Base-by-base conservation (phyloP, 352 stramenopile species). In the Pythium periplocum region DNA sequence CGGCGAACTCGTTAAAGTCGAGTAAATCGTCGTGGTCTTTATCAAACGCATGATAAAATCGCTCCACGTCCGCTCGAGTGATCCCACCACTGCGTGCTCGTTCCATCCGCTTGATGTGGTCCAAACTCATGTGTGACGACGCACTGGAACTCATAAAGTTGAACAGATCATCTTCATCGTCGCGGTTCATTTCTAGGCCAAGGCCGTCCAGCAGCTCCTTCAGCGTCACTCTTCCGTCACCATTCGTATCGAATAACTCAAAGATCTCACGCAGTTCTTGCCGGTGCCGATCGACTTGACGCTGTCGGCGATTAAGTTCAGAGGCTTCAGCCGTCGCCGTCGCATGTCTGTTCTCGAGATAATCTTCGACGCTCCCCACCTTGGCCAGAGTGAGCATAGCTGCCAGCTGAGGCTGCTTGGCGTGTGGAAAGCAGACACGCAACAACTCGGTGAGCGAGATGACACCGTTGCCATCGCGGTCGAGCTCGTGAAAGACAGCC, bases 1-100 rank as follows among this genome's bases (percentile, higher is more conserved):
- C 6, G 31, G 57, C 36, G 53, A 62, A 62, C 41, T 62, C 55
- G 11, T 57, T 42, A 48, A 62, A 62, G 42, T 55, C 48, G 40
- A 62, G 55, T 34, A 48, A 34, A 35, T 57, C 49, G 36, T 62
- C 53, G 3, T 46, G 37, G 35, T 62, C 30, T 4, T 49, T 41
- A 33, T 62, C 55, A 34, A 35, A 40, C 6, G 48, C 55, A 34
- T 55, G 33, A 33, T 57, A 62, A 9, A 62, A 50, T 35, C 41
- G 30, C 35, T 41, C 39, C 7, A 62, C 31, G 45, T 62, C 55
- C 3, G 37, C 48, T 10, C 48, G 11, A 10, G 55, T 57, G 7
- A 52, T 8, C 35, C 33, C 47, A 11, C 47, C 47, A 26, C n/a
- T 36, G 6, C 31, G 11, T 10, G 45, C 45, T 33, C 45, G 45